These are phyloP conservation scores for Pythium volutum DNA, from an alignment of 352 stramenopile genomes.

Conservation along the genomic window DNA sequence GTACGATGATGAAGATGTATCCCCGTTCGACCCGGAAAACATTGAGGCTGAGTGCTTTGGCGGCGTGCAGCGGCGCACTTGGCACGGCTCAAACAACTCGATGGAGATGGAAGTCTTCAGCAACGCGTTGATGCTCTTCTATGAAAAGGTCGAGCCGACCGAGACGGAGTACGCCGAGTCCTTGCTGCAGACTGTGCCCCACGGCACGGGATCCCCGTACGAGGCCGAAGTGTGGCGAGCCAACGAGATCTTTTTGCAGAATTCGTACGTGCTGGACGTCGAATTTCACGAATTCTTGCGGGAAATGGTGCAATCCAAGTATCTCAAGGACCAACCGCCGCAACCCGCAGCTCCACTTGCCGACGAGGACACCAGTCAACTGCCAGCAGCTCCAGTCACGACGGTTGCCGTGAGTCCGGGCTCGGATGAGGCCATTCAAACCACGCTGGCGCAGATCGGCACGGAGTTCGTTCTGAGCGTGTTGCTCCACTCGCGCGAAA, in stretches of 20 bases:
- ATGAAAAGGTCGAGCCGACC: slow-evolving; percentile 93
- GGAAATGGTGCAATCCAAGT: slow-evolving; percentile 84
- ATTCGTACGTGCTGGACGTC: slow-evolving; percentile 94
- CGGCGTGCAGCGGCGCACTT: slow-evolving; percentile 91
- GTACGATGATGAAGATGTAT: slow-evolving; percentile 99
- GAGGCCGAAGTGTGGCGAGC: slow-evolving; percentile 91
- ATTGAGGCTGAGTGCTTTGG: slow-evolving; percentile 99
- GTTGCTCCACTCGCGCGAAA: slow-evolving; percentile 84
- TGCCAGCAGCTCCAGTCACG: slow-evolving; percentile 23
- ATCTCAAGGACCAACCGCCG: slow-evolving; percentile 53
- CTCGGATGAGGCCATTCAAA: slow-evolving; percentile 59
- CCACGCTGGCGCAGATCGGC: slow-evolving; percentile 75
- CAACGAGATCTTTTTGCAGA: slow-evolving; percentile 93
- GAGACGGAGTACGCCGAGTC: slow-evolving; percentile 33
- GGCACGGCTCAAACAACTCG: slow-evolving; percentile 93
- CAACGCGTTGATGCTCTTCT: slow-evolving; percentile 99
- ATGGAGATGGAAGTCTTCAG: slow-evolving; percentile 98
- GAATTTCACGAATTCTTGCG: slow-evolving; percentile 95
- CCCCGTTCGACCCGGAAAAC: slow-evolving; percentile 93
- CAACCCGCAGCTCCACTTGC: slow-evolving; percentile 11
- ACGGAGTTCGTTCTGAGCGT: slow-evolving; percentile 87
- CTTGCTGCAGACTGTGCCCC: slow-evolving; percentile 26
- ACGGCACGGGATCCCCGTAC: slow-evolving; percentile 58
- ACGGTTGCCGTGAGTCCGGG: slow-evolving; percentile 1
- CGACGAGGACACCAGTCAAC: slow-evolving; percentile 5